Evolutionary conservation across 805 yeast species (phyloP), one percentile per base, ranked within the genome.

Genomic region (Candida parachauliodes): DNA sequence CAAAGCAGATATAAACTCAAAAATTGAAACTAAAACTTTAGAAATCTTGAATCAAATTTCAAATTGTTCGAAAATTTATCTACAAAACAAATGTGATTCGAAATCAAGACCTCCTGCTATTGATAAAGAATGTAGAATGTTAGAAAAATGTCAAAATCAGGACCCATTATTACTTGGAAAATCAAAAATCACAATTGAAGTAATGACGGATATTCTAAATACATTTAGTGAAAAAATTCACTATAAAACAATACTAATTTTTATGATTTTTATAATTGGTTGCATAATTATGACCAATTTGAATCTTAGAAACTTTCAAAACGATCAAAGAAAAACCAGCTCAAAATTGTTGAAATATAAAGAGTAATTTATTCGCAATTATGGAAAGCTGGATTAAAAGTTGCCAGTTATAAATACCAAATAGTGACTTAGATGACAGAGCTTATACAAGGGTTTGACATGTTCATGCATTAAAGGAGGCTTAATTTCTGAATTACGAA

Each of bases 101-200:
- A 79, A 68, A 12, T 42, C 46, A 17, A 49, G 58, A 5, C 48
- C 80, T 0, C 96, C 95, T 0, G 88, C 87, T 0, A 57, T 88
- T 12, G 93, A 83, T 48, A 58, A 61, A 2, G 63, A 76, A 10
- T 91, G 98, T 58, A 65, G 72, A 24, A 70, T 68, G 24, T 87
- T 95, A 93, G 82, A 77, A 43, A 73, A 72, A 40, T 93, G 98
- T 57, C 86, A 87, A 88, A 77, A 80, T 48, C 63, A 80, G 34
- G 91, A 87, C 45, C 89, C 95, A 8, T 72, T 74, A 48, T 62
- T 38, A 56, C 71, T 81, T 9, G 89, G 86, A 3, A 72, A 78
- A 34, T 84, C 91, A 1, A 72, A 71, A 43, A 72, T 88, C 39
- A 79, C 88, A 32, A 94, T 94, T 0, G 88, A 82, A 53, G 81